These are phyloP conservation scores for Thelephora terrestris DNA, from an alignment of 1,284 basidiomycete genomes.

Conservation along the genomic window DNA sequence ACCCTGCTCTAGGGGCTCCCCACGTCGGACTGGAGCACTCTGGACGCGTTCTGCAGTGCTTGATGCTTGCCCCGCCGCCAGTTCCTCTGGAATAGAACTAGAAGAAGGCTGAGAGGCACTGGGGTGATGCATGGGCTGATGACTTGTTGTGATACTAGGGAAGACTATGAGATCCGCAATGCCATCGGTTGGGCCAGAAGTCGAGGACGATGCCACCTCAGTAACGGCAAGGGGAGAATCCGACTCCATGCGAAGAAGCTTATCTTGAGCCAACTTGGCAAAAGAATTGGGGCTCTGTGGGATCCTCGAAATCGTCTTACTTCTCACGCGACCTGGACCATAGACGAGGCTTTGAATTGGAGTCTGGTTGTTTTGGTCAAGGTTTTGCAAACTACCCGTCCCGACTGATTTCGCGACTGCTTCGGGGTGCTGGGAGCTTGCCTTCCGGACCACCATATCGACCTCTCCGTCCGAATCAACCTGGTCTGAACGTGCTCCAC, in stretches of 20 bases:
- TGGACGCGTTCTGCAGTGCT: neutral
- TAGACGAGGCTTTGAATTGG: constrained; percentile 2
- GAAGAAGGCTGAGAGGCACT: neutral
- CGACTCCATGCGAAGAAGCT: constrained; percentile 12
- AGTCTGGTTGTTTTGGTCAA: neutral
- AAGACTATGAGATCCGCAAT: neutral
- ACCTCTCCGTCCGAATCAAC: constrained; percentile 19
- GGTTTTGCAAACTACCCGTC: neutral
- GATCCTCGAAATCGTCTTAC: constrained; percentile 7
- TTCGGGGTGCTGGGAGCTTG: constrained; percentile 7
- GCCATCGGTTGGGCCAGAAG: neutral
- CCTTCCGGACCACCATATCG: constrained; percentile 15
- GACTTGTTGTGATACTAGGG: neutral
- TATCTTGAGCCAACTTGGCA: constrained; percentile 29
- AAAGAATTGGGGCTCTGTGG: constrained; percentile 25
- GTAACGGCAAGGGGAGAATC: neutral
- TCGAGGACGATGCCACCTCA: no score
- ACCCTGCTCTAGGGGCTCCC: neutral
- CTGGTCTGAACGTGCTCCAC: constrained; percentile 12
- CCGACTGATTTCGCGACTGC: neutral
- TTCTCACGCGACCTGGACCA: constrained; percentile 5
- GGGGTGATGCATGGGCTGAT: neutral
- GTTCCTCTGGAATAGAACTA: neutral
- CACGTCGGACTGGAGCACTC: neutral
- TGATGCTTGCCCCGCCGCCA: neutral